Percentiles rank a stretch among this genome's conserved stretches.
Conservation (phyloP, 441 rosid species). For the Bruguiera hainesii region DNA sequence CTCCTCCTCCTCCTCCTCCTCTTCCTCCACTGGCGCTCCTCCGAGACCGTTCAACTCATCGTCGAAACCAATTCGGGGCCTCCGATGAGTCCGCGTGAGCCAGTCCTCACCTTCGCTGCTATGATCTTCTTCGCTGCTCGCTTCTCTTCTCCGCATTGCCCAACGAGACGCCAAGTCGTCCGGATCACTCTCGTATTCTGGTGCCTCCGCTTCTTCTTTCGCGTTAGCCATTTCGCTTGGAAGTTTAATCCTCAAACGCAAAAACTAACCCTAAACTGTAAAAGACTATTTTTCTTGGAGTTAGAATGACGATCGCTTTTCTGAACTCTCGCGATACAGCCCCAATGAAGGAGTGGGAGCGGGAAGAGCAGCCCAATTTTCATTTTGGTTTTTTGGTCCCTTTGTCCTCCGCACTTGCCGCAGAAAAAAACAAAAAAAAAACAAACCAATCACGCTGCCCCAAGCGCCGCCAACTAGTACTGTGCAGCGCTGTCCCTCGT, state of each 20-base stretch:
- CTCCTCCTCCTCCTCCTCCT: background rate
- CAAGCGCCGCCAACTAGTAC: no score
- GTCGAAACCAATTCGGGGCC: slow-evolving; percentile 7
- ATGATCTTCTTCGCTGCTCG: slow-evolving; percentile 17
- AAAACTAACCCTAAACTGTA: background rate
- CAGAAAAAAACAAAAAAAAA: no score
- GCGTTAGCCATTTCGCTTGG: background rate
- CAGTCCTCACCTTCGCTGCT: slow-evolving; percentile 10
- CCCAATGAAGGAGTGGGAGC: no score
- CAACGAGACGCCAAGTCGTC: slow-evolving; percentile 1
- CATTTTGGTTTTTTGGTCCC: no score
- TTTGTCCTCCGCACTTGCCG: no score
- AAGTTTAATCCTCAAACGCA: background rate
- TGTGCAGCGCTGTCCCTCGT: no score
- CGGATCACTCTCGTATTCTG: slow-evolving; percentile 9
- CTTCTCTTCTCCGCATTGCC: slow-evolving; percentile 16
- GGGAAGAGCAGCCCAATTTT: no score
- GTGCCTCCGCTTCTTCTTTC: slow-evolving; percentile 6
- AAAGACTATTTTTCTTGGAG: no score
- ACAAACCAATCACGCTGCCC: no score
- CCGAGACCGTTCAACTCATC: slow-evolving; percentile 21
- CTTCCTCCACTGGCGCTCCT: slow-evolving; percentile 14
- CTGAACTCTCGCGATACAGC: no score
- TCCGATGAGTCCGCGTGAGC: background rate
- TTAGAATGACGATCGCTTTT: no score